These are phyloP conservation scores for Nakaseomyces glabratus DNA, from an alignment of 1,139 yeast genomes.

Conservation along the genomic window DNA sequence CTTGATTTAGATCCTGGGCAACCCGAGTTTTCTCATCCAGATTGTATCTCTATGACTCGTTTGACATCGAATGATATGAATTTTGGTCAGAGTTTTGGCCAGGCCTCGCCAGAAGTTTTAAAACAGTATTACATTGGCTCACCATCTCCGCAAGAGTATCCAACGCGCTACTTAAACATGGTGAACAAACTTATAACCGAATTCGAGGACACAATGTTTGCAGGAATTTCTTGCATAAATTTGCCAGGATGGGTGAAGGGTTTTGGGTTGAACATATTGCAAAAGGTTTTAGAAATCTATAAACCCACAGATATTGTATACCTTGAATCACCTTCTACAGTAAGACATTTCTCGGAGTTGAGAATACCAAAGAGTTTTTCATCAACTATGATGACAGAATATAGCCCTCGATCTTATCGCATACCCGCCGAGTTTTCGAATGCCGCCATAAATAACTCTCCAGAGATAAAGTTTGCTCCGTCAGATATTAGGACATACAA, in stretches of 20 bases:
- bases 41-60: slow-evolving; percentile 35
- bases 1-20: slow-evolving; percentile 91
- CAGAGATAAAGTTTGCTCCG: slow-evolving; percentile 27
- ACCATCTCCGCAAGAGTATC: slow-evolving; percentile 62
- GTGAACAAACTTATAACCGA: slow-evolving; percentile 37
- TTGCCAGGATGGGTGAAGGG: slow-evolving; percentile 96
- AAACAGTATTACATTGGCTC: slow-evolving; percentile 56
- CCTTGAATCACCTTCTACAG: slow-evolving; percentile 34
- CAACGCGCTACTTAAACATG: slow-evolving; percentile 44
- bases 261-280: slow-evolving; percentile 61
- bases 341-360: slow-evolving; percentile 23
- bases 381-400: slow-evolving; percentile 15
- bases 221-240: slow-evolving; percentile 52
- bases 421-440: slow-evolving; percentile 12
- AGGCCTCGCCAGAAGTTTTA: slow-evolving; percentile 19
- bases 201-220: slow-evolving; percentile 28
- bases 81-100: slow-evolving; percentile 24
- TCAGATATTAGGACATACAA: slow-evolving; percentile 46
- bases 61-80: slow-evolving; percentile 9
- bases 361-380: slow-evolving; percentile 20
- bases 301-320: slow-evolving; percentile 51
- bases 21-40: slow-evolving; percentile 70
- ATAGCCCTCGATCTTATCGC: slow-evolving; percentile 16
- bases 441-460: slow-evolving; percentile 7
- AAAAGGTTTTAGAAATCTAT: slow-evolving; percentile 38